phyloP scores from a whole-genome alignment of 2,329 filamentous ascomycete species.

The Penicillium frequentans region DNA sequence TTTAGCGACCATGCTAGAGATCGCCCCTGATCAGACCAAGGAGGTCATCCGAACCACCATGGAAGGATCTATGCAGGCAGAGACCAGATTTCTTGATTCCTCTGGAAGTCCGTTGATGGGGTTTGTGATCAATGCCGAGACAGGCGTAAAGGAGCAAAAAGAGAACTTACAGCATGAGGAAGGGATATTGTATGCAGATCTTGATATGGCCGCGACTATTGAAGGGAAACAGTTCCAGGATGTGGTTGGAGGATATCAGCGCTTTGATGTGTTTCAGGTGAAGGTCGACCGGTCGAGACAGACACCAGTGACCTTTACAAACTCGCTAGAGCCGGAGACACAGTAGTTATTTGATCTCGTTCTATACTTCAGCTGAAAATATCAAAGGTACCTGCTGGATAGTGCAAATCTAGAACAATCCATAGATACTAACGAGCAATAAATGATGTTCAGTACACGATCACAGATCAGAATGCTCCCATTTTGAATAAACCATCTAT shows the following conservation, averaged over 20 bases:
- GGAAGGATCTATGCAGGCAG: slow-evolving; percentile 42
- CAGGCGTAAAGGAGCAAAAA: slow-evolving; percentile 18
- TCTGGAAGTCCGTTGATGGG: slow-evolving; percentile 45
- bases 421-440: too few relatives aligned
- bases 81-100: slow-evolving; percentile 54
- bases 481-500: too few relatives aligned
- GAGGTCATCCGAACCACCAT: slow-evolving; percentile 26
- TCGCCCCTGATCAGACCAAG: neutral
- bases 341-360: too few relatives aligned
- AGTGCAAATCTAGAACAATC: too few relatives aligned
- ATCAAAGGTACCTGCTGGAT: too few relatives aligned
- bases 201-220: slow-evolving; percentile 51
- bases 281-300: slow-evolving; percentile 45
- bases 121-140: slow-evolving; percentile 35
- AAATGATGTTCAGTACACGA: too few relatives aligned
- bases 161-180: slow-evolving; percentile 49
- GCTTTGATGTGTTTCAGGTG: slow-evolving; percentile 55
- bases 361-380: too few relatives aligned
- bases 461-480: too few relatives aligned
- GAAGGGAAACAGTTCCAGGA: slow-evolving; percentile 61
- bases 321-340: neutral
- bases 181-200: slow-evolving; percentile 53
- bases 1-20: slow-evolving; percentile 26
- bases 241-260: slow-evolving; percentile 57
- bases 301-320: slow-evolving; percentile 33